phyloP scores from a whole-genome alignment of 192 early-diverging fungal species.

The Linnemannia zychae region DNA sequence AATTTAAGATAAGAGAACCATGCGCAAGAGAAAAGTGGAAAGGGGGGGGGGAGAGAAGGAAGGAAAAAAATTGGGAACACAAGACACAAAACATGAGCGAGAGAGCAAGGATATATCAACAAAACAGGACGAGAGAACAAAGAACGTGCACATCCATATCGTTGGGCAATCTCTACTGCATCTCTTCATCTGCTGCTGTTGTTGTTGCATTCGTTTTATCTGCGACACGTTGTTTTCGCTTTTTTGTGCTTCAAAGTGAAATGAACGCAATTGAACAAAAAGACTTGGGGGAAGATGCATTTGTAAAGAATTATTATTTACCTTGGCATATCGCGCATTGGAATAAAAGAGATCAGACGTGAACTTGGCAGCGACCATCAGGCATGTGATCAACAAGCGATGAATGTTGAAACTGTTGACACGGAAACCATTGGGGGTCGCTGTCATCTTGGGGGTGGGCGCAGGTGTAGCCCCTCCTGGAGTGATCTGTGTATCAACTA shows the following conservation, averaged over 20 bases:
- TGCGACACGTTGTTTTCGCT: not conserved
- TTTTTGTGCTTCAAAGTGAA: not conserved
- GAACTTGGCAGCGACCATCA: slow-evolving; percentile 83
- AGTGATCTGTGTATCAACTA: slow-evolving; percentile 12
- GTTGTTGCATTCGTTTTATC: not conserved
- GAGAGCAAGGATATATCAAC: not conserved
- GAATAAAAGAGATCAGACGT: slow-evolving; percentile 81
- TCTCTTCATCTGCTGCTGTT: not conserved
- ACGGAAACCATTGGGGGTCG: slow-evolving; percentile 55
- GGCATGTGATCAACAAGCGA: slow-evolving; percentile 73
- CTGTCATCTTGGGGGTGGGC: slow-evolving; percentile 16
- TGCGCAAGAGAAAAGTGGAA: no score
- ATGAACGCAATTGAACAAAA: not conserved
- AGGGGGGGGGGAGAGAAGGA: not conserved
- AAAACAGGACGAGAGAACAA: slow-evolving; percentile 1
- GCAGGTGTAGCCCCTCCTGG: slow-evolving; percentile 31
- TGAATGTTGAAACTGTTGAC: slow-evolving; percentile 79
- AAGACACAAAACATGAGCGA: not conserved
- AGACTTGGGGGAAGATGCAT: not conserved
- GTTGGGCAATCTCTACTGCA: not conserved
- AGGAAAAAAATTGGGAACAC: not conserved
- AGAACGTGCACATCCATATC: slow-evolving; percentile 21
- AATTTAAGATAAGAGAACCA: slow-evolving; percentile 2
- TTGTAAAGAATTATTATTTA: slow-evolving; percentile 23
- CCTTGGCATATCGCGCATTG: slow-evolving; percentile 81